Conservation (phyloP, 2,329 filamentous ascomycete genomes). For the Ceratocystis cubensis region DNA sequence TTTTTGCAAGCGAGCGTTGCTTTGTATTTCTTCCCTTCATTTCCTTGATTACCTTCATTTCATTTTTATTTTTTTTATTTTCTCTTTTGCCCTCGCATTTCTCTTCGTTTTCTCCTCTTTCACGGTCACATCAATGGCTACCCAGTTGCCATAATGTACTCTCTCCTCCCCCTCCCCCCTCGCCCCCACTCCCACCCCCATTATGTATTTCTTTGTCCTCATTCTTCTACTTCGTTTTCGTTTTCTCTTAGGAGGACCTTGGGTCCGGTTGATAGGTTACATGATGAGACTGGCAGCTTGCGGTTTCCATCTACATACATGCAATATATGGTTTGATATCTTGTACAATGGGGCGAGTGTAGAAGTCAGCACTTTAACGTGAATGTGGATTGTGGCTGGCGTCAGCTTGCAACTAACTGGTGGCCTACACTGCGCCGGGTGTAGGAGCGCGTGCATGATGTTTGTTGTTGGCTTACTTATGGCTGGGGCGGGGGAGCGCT, state of each 20-base stretch:
- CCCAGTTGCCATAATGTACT: not conserved
- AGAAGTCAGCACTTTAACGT: no score
- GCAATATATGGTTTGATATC: not conserved
- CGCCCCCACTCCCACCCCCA: not conserved
- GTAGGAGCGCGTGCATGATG: no score
- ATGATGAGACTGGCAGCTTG: not conserved
- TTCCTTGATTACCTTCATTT: not conserved
- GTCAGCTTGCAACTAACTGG: no score
- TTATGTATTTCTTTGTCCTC: not conserved
- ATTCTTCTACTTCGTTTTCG: not conserved
- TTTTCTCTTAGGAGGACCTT: constrained; percentile 1
- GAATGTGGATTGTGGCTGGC: no score
- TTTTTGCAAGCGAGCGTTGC: constrained; percentile 9
- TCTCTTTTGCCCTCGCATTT: not conserved
- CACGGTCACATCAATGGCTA: not conserved
- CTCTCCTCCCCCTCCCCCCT: not conserved
- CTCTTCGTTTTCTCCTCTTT: not conserved
- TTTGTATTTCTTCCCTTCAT: not conserved
- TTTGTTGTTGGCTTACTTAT: no score
- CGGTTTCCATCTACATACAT: not conserved
- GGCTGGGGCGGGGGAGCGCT: no score
- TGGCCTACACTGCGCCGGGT: no score
- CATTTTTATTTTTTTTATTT: not conserved
- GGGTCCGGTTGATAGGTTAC: not conserved
- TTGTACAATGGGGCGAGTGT: not conserved